Base-by-base conservation (phyloP, 2,329 filamentous ascomycete genomes). In the Pseudocercospora fijiensis region DNA sequence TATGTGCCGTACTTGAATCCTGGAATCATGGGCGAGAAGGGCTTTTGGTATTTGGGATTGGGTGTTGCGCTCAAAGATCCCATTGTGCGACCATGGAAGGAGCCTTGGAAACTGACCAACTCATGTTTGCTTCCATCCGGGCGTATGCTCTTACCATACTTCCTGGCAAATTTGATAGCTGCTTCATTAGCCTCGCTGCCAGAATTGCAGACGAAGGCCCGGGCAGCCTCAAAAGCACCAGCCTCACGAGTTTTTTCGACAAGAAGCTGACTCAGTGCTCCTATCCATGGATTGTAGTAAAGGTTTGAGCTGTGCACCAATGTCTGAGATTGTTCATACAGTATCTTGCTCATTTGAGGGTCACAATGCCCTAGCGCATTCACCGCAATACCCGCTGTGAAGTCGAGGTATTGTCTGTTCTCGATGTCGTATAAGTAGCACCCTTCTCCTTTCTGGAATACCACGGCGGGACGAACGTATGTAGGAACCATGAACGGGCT, bases 111-210 rank as follows among this genome's bases (percentile, higher is more conserved):
- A 16, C 92, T 96, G 58, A 98, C 91, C 55, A 99, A 80, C 73
- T 97, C 92, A 71, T 86, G 78, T 81, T 98, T 96, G 56, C 71
- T 72, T 58, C 75, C 75, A 51, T 74, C 71, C n/a, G 72, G 67
- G 49, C 73, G 69, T 13, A 71, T 62, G 41, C 61, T 72, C 77
- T 94, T 94, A 71, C 92, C 93, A 22, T 90, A 88, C 79, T 99
- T 99, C 71, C 95, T 87, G 20, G 94, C 90, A 73, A 99, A 98
- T 78, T 99, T 99, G 77, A 99, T 90, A 37, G 94, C 95, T 0
- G 94, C 95, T 80, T 99, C 95, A 78, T 99, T 99, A 75, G 95
- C 95, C 80, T 99, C 95, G 65, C 90, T 91, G 64, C 95, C 95
- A 3, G 93, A 97, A 81, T 99, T 99, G 82, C 92, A 96, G 69